These are phyloP conservation scores for Aspergillus sp. DNA, from an alignment of 2,329 filamentous ascomycete genomes.

Conservation along the genomic window DNA sequence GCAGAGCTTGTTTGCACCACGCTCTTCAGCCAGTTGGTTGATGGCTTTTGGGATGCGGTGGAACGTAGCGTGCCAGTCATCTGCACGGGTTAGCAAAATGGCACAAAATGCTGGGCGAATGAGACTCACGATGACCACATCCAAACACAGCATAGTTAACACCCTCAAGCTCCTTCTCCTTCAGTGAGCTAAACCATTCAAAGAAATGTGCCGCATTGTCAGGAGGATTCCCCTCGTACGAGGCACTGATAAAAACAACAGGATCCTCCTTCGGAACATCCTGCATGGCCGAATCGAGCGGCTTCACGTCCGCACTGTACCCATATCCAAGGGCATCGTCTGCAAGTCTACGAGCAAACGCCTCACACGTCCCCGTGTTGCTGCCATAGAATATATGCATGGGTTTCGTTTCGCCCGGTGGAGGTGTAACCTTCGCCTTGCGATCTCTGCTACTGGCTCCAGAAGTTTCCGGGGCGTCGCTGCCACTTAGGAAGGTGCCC, in stretches of 20 bases:
- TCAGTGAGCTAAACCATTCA: conserved; percentile 55
- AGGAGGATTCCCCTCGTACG: conserved; percentile 67
- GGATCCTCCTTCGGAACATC: conserved; percentile 55
- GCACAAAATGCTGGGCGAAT: not conserved
- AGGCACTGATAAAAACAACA: conserved; percentile 60
- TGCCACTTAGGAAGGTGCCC: conserved; percentile 29
- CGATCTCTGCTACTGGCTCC: conserved; percentile 11
- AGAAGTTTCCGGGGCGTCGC: conserved; percentile 5
- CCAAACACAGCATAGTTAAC: conserved; percentile 65
- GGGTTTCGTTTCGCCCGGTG: conserved; percentile 29
- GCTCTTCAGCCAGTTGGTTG: conserved; percentile 47
- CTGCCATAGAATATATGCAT: conserved; percentile 67
- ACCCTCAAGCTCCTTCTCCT: conserved; percentile 47
- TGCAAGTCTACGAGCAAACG: conserved; percentile 58
- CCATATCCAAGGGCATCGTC: conserved; percentile 54
- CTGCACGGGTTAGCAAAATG: conserved; percentile 22
- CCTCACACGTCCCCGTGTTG: conserved; percentile 68
- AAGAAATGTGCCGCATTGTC: conserved; percentile 66
- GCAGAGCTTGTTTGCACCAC: conserved; percentile 46
- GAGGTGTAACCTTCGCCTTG: conserved; percentile 13
- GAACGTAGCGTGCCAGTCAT: conserved; percentile 52
- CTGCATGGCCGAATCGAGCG: conserved; percentile 56
- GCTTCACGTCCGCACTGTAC: conserved; percentile 50
- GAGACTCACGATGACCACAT: conserved; percentile 48
- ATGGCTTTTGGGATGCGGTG: conserved; percentile 60